A percentile compares a stretch with the other conserved stretches of the same genome.
Evolutionary conservation across 495 filamentous ascomycete genomes (phyloP).

Genomic region (Penicillium turbatum): DNA sequence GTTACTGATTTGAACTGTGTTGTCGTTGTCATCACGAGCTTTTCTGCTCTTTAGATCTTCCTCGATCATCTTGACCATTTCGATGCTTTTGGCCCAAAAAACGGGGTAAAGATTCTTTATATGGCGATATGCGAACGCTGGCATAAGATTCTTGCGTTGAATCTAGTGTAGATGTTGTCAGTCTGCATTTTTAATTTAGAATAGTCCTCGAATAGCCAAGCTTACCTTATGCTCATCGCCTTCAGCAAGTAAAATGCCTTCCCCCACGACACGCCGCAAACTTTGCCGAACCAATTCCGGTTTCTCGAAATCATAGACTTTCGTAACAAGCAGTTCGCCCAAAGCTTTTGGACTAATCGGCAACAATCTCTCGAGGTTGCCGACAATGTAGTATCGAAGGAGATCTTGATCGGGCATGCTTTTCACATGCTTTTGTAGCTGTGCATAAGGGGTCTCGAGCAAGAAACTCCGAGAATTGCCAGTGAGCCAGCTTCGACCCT

Average conservation of each 20-base stretch:
- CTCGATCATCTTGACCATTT: slow-evolving; percentile 45
- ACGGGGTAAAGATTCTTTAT: slow-evolving; percentile 80
- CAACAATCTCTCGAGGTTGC: slow-evolving; percentile 69
- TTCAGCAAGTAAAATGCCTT: slow-evolving; percentile 77
- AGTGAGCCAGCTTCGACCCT: slow-evolving; percentile 36
- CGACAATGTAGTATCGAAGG: slow-evolving; percentile 62
- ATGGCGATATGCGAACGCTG: slow-evolving; percentile 81
- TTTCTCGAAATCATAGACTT: slow-evolving; percentile 78
- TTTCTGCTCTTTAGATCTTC: slow-evolving; percentile 25
- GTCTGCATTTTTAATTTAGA: background rate
- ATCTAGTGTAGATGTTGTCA: slow-evolving; percentile 19
- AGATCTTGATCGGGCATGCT: slow-evolving; percentile 74
- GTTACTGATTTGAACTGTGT: slow-evolving; percentile 51
- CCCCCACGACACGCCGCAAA: slow-evolving; percentile 63
- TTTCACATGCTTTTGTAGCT: slow-evolving; percentile 59
- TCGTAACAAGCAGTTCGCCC: slow-evolving; percentile 59
- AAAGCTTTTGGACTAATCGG: slow-evolving; percentile 62
- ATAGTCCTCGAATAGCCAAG: background rate
- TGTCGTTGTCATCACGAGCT: slow-evolving; percentile 27
- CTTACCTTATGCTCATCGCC: slow-evolving; percentile 73
- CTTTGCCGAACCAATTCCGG: slow-evolving; percentile 52
- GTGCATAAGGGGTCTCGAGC: slow-evolving; percentile 49
- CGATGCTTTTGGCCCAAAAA: slow-evolving; percentile 70
- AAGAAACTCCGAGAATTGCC: slow-evolving; percentile 29
- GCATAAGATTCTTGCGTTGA: slow-evolving; percentile 75